Evolutionary conservation across 1,139 yeast genomes (phyloP).

Genomic region (Scheffersomyces lignicola): DNA sequence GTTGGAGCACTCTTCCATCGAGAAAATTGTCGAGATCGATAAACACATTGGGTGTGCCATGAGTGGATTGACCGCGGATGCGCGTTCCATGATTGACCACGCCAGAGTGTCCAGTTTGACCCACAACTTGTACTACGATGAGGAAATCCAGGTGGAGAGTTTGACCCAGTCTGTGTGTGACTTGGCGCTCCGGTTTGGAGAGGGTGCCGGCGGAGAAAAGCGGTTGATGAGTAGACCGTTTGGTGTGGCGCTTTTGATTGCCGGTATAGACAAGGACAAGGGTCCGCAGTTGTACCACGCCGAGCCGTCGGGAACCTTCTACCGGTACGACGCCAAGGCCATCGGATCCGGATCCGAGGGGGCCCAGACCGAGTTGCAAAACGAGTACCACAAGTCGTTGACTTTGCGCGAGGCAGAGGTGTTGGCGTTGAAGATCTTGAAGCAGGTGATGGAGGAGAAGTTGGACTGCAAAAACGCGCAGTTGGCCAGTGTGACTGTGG

Average conservation of each 20-base stretch:
- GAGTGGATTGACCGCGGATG: slow-evolving; percentile 99
- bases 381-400: slow-evolving; percentile 91
- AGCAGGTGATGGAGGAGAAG: slow-evolving; percentile 99
- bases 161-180: slow-evolving; percentile 97
- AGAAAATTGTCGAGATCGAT: slow-evolving; percentile 94
- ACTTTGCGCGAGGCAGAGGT: slow-evolving; percentile 95
- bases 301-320: slow-evolving; percentile 98
- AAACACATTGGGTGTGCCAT: slow-evolving; percentile 96
- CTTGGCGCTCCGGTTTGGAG: slow-evolving; percentile 95
- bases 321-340: slow-evolving; percentile 97
- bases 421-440: slow-evolving; percentile 82
- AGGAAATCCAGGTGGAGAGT: slow-evolving; percentile 88
- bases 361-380: slow-evolving; percentile 96
- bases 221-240: slow-evolving; percentile 98
- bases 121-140: slow-evolving; percentile 89
- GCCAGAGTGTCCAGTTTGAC: slow-evolving; percentile 91
- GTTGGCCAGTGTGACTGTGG: slow-evolving; percentile 87
- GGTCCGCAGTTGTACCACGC: slow-evolving; percentile 98
- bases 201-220: slow-evolving; percentile 97
- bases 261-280: slow-evolving; percentile 88
- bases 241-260: slow-evolving; percentile 95
- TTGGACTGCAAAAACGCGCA: slow-evolving; percentile 95
- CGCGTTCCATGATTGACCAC: slow-evolving; percentile 97
- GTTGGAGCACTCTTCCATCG: slow-evolving; percentile 90
- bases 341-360: slow-evolving; percentile 99